Base-by-base conservation (phyloP, 2,329 filamentous ascomycete genomes). In the Alternaria burnsii region DNA sequence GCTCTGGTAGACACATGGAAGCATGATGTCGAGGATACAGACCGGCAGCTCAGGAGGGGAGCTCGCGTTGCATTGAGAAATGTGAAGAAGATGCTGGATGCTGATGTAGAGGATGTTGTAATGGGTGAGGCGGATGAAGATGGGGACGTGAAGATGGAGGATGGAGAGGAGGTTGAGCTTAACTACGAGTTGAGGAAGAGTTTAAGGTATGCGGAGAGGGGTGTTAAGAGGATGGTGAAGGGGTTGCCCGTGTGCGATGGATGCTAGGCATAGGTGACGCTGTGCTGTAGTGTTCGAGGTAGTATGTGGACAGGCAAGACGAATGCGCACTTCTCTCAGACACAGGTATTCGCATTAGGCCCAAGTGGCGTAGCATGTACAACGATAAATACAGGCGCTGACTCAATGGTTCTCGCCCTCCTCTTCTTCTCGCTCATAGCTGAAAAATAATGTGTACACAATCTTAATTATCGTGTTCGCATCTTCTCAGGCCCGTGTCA, bases 211-310 rank as follows among this genome's bases (percentile, higher is more conserved):
- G 69, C 64, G 8, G 72, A 78, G 66, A 71, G 71, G 40, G 74
- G 74, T 5, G 67, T 78, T 14, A 74, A 67, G 65, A 71, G 73
- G 43, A 73, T 78, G 71, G 70, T 68, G 12, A 77, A 75, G 56
- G 65, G 70, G 5, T 48, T 79, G 12, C 71, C 71, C 9, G 51
- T 50, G 26, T 58, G 67, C n/a, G 58, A 63, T 24, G 32, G 32
- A 9, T 50, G 20, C 2, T 36, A 38, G 32, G 46, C 22, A 18
- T 50, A 26, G 24, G 24, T 26, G 30, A 32, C 9, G 10, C 11
- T 10, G 9, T 32, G 11, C 5, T 32, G 1, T 12, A 36, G 1
- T 16, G 32, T 36, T 36, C 38, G 9, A 20, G 38, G n/a, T n/a
- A 41, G 34, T 38, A n/a, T n/a, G 14, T 38, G 16, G 34, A 30